Evolutionary conservation across 2,329 filamentous ascomycete genomes (phyloP), one percentile per base, ranked within the genome.

Genomic region (Trichophyton simii): DNA sequence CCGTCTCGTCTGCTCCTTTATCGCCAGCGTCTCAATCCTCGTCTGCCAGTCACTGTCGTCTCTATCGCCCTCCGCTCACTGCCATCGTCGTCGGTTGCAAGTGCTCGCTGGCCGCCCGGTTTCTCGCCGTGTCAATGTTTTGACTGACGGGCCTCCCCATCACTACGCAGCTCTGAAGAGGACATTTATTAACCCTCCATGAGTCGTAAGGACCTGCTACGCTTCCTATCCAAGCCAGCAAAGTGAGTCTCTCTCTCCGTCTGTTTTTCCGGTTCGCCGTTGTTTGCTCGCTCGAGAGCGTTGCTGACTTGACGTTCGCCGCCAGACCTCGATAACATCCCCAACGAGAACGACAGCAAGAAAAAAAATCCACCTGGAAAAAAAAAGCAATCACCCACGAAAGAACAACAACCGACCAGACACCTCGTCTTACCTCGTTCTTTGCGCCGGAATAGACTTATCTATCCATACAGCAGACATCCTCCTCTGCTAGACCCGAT

Each of bases 181-280:
- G 65, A 64, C 66, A 63, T 65, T 63, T 63, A 50, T 60, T 63
- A 44, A 71, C 79, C 77, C 84, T 89, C 85, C 86, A 96, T 96
- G 91, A 91, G 85, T 87, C 87, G 83, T 76, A 88, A 87, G 79
- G 89, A 95, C 78, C 85, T 95, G 72, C 84, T 95, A 74, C 88
- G 90, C 79, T 94, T 95, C 80, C 85, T 96, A 70, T 95, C 89
- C 74, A 94, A 94, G 82, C 90, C 90, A 74, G 89, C 89, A 77
- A 95, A 95, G 91, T 95, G 79, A 74, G 88, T 79, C 59, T 65
- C 63, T 42, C 4, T 65, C 63, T 42, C 4, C 9, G 52, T 25
- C 64, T 60, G 34, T 38, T 4, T 13, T 2, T 38, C 18, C 18
- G 18, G 34, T 3, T 11, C 11, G 34, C 11, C 34, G 34, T 31